Evolutionary conservation across 2,329 filamentous ascomycete species (phyloP), one percentile per base, ranked within the genome.

Genomic region (Gnomoniopsis smithogilvyi): DNA sequence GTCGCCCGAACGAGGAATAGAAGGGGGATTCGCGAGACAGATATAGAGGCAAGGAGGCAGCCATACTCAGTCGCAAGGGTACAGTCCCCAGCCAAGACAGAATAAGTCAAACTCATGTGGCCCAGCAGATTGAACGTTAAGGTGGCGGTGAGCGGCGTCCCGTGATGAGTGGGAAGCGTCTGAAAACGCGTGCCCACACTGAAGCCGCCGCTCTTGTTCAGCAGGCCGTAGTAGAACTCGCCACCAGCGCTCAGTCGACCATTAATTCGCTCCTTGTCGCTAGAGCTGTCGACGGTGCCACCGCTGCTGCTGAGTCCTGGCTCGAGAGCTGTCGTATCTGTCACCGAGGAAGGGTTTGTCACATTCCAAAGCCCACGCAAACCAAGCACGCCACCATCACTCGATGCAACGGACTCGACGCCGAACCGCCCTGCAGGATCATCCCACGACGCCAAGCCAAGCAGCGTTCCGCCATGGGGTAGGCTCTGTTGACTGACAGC

Each of bases 71-170:
- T 96, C 64, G 92, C 95, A 52, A 99, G 82, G 12, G 92, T 90
- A 65, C 96, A 85, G 67, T 92, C 86, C 36, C 84, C 84, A 2
- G 94, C 94, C 68, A 91, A 89, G 51, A 98, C 91, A 0, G 95
- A 91, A 72, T 99, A 99, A 17, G 87, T 96, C 38, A 92, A 91
- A 59, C 90, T 93, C 61, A 99, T 81, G 69, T 91, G 96, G 19
- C 95, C 95, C 85, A 97, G 97, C 51, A 99, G 79, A 66, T 96
- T 98, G 51, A 97, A 74, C 8, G 94, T 98, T 67, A 98, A 77
- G 1, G 95, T 97, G 68, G 96, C 92, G 8, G 93, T 96, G 67
- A 98, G 87, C 2, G 95, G 95, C 54, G 96, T 96, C 33, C 93
- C 93, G 22, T 86, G 86, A 70, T 90, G 90, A 59, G 80, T 83